Evolutionary conservation across 371 early-diverging fungal genomes (phyloP), one percentile per base, ranked within the genome.

Genomic region (Syncephalastrum monosporum): DNA sequence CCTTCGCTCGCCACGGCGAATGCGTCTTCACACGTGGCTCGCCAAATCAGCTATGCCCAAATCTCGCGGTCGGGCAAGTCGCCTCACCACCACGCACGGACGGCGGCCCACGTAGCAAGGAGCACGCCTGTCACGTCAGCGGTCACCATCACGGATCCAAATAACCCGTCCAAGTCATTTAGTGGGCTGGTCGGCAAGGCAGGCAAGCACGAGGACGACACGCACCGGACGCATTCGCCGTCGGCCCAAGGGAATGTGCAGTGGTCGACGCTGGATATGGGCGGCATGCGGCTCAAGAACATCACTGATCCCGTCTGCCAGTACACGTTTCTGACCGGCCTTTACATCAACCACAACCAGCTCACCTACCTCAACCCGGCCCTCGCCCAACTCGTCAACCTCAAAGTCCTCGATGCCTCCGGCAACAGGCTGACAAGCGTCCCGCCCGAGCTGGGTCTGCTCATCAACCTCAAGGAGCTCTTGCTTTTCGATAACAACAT

Each of bases 271-370:
- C 65, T 97, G 24, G 97, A 97, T 74, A 73, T 97, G 63, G 95
- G 96, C 24, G 96, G 97, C 25, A 94, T 97, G 94, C 87, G 85
- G 4, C 81, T 96, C 21, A 88, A 89, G 64, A 91, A 89, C 50
- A 71, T 97, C 3, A 80, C 89, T 24, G 57, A 74, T 14, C 81
- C 86, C 16, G 66, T 96, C 45, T 96, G 93, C 68, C 54, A 57
- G 21, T 98, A 94, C 67, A 53, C 65, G 0, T 96, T 96, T 69
- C 70, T 98, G 55, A 96, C 96, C 14, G 85, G 85, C 23, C 87
- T 98, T 7, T 96, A 96, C 65, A 77, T 98, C 63, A 95, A 93
- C 68, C 94, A 98, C 81, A 98, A 98, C 83, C 85, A 89, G 63
- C 73, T 98, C 49, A 81, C 87, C 44, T 82, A 77, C 53, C 57